These are phyloP conservation scores for Phenoliferia sp. DNA, from an alignment of 1,284 basidiomycete genomes.

Conservation along the genomic window DNA sequence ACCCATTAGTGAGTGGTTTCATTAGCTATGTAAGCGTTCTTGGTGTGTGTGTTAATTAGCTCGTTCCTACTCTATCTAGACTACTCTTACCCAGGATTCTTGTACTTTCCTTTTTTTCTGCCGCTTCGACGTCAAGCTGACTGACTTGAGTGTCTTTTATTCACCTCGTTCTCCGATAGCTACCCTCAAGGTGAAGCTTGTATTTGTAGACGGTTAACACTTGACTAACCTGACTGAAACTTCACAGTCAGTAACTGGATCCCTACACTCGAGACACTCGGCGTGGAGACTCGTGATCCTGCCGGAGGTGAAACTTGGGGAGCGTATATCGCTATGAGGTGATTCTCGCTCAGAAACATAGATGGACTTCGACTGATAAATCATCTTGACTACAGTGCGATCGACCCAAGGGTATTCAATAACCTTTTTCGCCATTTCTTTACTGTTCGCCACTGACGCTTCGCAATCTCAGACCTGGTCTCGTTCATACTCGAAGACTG, in stretches of 20 bases:
- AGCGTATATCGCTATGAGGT: conserved; percentile 56
- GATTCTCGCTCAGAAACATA: background rate
- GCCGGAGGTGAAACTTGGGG: conserved; percentile 51
- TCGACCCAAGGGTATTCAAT: conserved; percentile 54
- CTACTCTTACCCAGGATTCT: conserved; percentile 30
- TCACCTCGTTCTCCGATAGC: background rate
- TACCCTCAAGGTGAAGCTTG: background rate
- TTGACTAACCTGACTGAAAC: conserved; percentile 14
- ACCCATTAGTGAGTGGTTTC: conserved; percentile 41
- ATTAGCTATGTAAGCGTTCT: too few species aligned
- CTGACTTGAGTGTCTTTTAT: background rate
- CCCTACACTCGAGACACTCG: conserved; percentile 30
- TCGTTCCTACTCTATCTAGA: too few species aligned
- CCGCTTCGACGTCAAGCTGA: background rate
- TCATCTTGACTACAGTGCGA: conserved; percentile 38
- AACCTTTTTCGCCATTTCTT: background rate
- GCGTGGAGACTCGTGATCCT: conserved; percentile 29
- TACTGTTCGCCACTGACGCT: background rate
- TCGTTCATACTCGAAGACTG: conserved; percentile 59
- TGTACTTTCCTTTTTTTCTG: background rate
- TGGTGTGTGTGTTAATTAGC: too few species aligned
- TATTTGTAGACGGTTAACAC: background rate
- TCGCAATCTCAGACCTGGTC: conserved; percentile 44
- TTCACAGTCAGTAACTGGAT: conserved; percentile 27
- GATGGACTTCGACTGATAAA: background rate